Evolutionary conservation across 148 eudicot genomes (phyloP), one percentile per base, ranked within the genome.

Genomic region (Pouteria glomerata): DNA sequence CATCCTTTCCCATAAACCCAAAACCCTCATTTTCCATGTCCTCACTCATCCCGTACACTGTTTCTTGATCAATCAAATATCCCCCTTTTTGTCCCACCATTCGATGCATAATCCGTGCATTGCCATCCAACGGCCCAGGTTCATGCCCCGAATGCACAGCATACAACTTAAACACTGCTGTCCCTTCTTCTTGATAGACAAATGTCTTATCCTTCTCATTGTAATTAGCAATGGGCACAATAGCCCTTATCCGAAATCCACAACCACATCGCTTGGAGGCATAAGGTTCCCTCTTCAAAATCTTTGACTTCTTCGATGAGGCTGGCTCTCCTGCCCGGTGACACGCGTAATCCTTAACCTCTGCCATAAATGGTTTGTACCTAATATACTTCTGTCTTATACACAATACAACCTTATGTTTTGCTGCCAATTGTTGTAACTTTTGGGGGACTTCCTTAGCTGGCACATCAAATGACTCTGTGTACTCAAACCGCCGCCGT

Each of bases 301-400:
- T 71, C 82, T 76, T 90, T 0, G 85, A 70, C 37, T 86, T 94
- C 83, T 91, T 91, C 0, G 90, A 80, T 3, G 88, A 84, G 1
- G 87, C 90, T 0, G 98, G 98, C 70, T 86, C 93, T 16, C 98
- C 98, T 0, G 96, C 98, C 78, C 98, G 75, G 57, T 94, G 98
- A 81, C 97, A 91, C 2, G 98, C 97, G 61, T 91, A 94, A 77
- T 94, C 98, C 73, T 94, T 94, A 27, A 94, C 98, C 88, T 94
- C 98, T 0, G 98, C 98, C 93, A 94, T 91, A 76, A 94, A 91
- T 30, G 98, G 98, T 82, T 94, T 94, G 72, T 89, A 88, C 87
- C 97, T 83, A 83, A 94, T 89, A 77, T 94, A 94, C 79, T 94
- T 94, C 83, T 94, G 97, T 68, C 98, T 80, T 62, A 94, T 94